phyloP scores from a whole-genome alignment of 2,329 filamentous ascomycete genomes.

The Hymenoscyphus occultus region DNA sequence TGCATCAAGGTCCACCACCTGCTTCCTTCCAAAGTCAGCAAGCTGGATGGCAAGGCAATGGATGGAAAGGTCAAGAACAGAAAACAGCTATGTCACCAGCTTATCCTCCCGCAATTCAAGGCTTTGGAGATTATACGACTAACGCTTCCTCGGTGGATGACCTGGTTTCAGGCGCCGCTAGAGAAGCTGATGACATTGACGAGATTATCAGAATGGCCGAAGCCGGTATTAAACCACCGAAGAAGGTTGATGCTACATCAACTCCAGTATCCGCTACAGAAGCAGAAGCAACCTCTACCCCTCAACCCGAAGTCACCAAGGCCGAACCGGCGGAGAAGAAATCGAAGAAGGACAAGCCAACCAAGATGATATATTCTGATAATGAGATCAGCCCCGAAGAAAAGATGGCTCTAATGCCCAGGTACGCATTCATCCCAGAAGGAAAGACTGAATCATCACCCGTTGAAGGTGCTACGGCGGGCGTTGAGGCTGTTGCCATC shows the following conservation, averaged over 20 bases:
- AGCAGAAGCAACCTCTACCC: constrained; percentile 38
- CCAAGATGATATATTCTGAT: constrained; percentile 78
- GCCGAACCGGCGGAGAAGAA: constrained; percentile 57
- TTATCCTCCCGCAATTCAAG: constrained; percentile 38
- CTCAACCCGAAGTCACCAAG: constrained; percentile 36
- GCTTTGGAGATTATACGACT: constrained; percentile 36
- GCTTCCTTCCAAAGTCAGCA: constrained; percentile 27
- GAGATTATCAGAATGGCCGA: constrained; percentile 63
- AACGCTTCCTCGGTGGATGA: constrained; percentile 48
- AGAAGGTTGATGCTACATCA: constrained; percentile 42
- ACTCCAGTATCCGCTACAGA: constrained; percentile 42
- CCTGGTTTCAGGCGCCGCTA: constrained; percentile 44
- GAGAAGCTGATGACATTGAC: constrained; percentile 60
- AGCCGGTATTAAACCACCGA: constrained; percentile 53
- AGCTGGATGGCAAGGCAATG: constrained; percentile 37
- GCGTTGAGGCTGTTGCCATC: constrained; percentile 30
- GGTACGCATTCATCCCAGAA: constrained; percentile 65
- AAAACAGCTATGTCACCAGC: constrained; percentile 40
- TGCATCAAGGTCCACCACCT: constrained; percentile 49
- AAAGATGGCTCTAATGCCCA: constrained; percentile 75
- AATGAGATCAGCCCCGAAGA: constrained; percentile 81
- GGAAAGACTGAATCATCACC: constrained; percentile 36
- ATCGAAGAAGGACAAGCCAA: constrained; percentile 64
- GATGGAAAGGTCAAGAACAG: constrained; percentile 38
- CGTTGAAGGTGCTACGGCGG: constrained; percentile 28